Evolutionary conservation across 345 rosid species (phyloP).

Genomic region (Diplotaxis tenuifolia): DNA sequence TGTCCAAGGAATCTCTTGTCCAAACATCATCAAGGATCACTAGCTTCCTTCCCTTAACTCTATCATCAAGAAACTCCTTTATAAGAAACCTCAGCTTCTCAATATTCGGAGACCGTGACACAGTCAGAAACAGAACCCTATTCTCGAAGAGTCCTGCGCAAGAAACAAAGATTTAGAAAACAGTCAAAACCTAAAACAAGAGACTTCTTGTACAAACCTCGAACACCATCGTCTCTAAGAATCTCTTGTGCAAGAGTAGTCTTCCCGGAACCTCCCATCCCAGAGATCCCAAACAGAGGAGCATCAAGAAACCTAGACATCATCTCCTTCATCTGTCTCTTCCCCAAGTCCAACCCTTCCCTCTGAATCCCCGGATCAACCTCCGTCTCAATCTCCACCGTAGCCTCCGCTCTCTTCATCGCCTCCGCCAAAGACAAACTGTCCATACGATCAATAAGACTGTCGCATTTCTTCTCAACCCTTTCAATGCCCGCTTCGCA

Average conservation of each 20-base stretch:
- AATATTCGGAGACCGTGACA: slow-evolving; percentile 77
- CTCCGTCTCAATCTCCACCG: not conserved
- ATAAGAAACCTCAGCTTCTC: slow-evolving; percentile 47
- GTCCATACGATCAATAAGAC: not conserved
- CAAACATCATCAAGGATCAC: slow-evolving; percentile 89
- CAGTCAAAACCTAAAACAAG: not conserved
- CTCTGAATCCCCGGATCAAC: not conserved
- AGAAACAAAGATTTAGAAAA: not conserved
- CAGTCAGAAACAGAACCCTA: slow-evolving; percentile 59
- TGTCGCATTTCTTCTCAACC: not conserved
- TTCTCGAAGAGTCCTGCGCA: slow-evolving; percentile 47
- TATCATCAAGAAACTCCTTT: slow-evolving; percentile 39
- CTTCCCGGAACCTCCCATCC: not conserved
- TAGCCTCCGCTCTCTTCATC: not conserved
- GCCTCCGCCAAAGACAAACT: not conserved
- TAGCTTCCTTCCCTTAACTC: slow-evolving; percentile 32
- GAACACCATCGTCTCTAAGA: not conserved
- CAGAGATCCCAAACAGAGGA: not conserved
- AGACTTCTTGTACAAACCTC: not conserved
- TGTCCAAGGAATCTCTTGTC: slow-evolving; percentile 55
- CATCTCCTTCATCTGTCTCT: not conserved
- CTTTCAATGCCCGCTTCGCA: not conserved
- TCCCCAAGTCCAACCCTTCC: not conserved
- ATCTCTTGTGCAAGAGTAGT: not conserved
- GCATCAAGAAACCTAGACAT: not conserved